These are phyloP conservation scores for Castanea crenata DNA, from an alignment of 306 rosid species.

Conservation along the genomic window DNA sequence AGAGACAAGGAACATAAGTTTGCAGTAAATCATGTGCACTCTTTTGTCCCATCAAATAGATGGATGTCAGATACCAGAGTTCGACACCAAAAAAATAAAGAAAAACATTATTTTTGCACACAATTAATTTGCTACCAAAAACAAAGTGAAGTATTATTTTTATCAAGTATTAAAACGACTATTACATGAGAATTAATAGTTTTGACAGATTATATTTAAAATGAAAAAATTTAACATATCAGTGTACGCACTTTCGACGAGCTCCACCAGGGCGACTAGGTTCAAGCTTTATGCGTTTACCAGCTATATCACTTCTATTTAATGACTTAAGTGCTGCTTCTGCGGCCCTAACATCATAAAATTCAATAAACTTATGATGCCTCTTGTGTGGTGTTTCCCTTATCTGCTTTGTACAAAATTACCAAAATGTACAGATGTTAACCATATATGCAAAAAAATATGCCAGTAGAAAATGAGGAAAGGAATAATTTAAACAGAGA, in stretches of 20 bases:
- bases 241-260: slow-evolving; percentile 77
- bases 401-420: slow-evolving; percentile 51
- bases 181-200: not conserved
- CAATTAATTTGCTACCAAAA: not conserved
- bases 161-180: not conserved
- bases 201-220: not conserved
- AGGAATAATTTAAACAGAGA: not conserved
- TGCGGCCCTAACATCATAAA: slow-evolving; percentile 93
- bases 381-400: slow-evolving; percentile 99
- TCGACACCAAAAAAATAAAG: not conserved
- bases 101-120: not conserved
- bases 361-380: slow-evolving; percentile 97
- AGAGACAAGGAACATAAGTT: not conserved
- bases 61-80: not conserved
- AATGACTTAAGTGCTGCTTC: slow-evolving; percentile 91
- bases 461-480: not conserved
- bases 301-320: slow-evolving; percentile 97
- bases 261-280: slow-evolving; percentile 99
- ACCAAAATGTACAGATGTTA: slow-evolving; percentile 8
- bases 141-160: not conserved
- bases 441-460: slow-evolving; percentile 4
- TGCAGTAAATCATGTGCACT: not conserved
- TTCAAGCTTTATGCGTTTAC: slow-evolving; percentile 97
- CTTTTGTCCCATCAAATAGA: not conserved
- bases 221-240: slow-evolving; percentile 13